A percentile compares a stretch with the other conserved stretches of the same genome.
Evolutionary conservation across 2,329 filamentous ascomycete genomes (phyloP).

Genomic region (Fusarium newnesense): DNA sequence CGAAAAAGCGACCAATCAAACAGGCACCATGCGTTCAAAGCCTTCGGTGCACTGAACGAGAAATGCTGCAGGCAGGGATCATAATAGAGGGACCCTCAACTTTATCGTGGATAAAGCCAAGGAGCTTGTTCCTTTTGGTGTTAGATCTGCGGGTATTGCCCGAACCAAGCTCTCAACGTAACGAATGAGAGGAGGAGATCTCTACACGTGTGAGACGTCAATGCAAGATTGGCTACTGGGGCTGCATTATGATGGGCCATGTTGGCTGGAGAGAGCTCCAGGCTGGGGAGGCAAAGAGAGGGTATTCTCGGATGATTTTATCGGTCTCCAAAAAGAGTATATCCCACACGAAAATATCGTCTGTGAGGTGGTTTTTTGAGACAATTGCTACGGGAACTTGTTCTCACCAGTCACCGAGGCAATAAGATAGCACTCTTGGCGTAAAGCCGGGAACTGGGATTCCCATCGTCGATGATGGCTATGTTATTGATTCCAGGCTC

Average conservation of each 20-base stretch:
- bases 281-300: neutral
- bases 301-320: neutral
- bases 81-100: constrained; percentile 26
- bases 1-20: constrained; percentile 22
- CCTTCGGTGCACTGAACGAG: constrained; percentile 20
- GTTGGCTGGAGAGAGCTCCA: neutral
- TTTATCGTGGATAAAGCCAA: constrained; percentile 40
- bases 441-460: neutral
- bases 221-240: constrained; percentile 40
- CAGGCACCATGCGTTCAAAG: constrained; percentile 11
- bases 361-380: neutral
- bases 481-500: neutral
- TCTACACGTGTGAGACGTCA: constrained; percentile 35
- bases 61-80: constrained; percentile 6
- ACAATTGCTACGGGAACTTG: neutral
- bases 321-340: constrained; percentile 10
- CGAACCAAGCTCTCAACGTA: neutral
- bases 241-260: neutral
- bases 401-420: neutral
- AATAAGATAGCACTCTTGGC: neutral
- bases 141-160: constrained; percentile 24
- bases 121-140: constrained; percentile 3
- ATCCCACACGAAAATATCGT: neutral
- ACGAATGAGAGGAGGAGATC: constrained; percentile 14
- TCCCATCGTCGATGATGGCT: neutral